These are phyloP conservation scores for Leccinellum rugosiceps DNA, from an alignment of 768 basidiomycete species.

Conservation along the genomic window DNA sequence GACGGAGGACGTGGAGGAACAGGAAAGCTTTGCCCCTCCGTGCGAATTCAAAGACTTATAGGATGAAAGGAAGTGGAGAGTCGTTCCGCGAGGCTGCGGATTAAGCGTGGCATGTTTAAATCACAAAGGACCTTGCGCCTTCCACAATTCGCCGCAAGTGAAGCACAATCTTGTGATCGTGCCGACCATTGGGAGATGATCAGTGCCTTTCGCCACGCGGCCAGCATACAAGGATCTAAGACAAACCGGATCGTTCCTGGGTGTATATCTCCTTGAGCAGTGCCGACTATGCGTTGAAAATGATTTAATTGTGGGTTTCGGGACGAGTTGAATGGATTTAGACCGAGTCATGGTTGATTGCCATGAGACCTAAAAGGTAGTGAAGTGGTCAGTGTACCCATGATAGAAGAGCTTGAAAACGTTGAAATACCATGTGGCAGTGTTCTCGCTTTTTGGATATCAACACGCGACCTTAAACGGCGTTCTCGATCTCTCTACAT, in stretches of 20 bases:
- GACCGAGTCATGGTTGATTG: neutral
- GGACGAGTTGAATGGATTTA: neutral
- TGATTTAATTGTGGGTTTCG: neutral
- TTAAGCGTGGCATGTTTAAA: slow-evolving; percentile 1
- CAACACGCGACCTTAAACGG: neutral
- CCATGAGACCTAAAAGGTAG: neutral
- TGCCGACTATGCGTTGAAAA: neutral
- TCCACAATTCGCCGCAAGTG: slow-evolving; percentile 2
- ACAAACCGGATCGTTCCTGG: neutral
- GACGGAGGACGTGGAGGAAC: neutral
- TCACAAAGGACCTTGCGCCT: neutral
- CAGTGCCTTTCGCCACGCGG: neutral
- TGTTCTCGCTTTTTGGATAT: too few relatives aligned
- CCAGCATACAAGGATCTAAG: neutral
- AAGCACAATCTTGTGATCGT: slow-evolving; percentile 3
- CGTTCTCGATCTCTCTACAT: neutral
- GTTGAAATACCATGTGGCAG: too few relatives aligned
- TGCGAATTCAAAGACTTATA: neutral
- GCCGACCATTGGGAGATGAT: neutral
- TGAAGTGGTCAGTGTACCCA: too few relatives aligned
- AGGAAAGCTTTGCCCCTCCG: neutral
- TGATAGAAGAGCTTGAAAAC: too few relatives aligned
- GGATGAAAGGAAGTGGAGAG: neutral
- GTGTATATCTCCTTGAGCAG: neutral
- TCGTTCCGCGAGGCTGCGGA: slow-evolving; percentile 2